Conservation (phyloP, 306 rosid genomes). For the Cucurbita maxima region DNA sequence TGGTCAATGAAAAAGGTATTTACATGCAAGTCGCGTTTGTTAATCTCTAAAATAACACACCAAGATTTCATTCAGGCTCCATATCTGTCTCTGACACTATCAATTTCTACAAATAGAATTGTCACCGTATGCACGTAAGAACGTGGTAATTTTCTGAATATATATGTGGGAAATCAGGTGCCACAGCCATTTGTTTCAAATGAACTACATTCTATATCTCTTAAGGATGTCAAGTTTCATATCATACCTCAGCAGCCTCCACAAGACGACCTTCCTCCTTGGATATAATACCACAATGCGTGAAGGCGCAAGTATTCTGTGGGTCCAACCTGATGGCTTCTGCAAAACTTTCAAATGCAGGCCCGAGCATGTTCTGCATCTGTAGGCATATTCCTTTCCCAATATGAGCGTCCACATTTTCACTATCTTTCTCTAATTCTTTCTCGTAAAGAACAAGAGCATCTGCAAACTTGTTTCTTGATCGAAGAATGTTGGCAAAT, state of each 20-base stretch:
- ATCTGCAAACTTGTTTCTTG: slow-evolving; percentile 85
- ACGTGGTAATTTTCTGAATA: background rate
- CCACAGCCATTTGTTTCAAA: background rate
- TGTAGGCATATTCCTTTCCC: slow-evolving; percentile 97
- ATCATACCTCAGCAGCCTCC: slow-evolving; percentile 92
- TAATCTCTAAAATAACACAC: background rate
- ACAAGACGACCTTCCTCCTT: slow-evolving; percentile 87
- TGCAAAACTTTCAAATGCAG: slow-evolving; percentile 63
- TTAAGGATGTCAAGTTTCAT: background rate
- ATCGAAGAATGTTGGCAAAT: slow-evolving; percentile 67
- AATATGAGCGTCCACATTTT: slow-evolving; percentile 70
- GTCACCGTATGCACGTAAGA: background rate
- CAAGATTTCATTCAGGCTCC: background rate
- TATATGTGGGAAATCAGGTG: background rate
- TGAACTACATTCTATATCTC: background rate
- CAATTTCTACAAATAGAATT: background rate
- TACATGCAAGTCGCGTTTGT: background rate
- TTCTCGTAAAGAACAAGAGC: slow-evolving; percentile 66
- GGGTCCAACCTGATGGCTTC: slow-evolving; percentile 78
- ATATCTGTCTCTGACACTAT: background rate
- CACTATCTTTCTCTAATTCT: slow-evolving; percentile 43
- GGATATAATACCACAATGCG: slow-evolving; percentile 79
- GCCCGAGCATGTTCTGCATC: slow-evolving; percentile 83
- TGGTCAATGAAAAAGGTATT: background rate
- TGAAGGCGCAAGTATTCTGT: slow-evolving; percentile 74